These are phyloP conservation scores for Rhizoclosmatium globosum DNA, from an alignment of 192 early-diverging fungal species.

Conservation along the genomic window DNA sequence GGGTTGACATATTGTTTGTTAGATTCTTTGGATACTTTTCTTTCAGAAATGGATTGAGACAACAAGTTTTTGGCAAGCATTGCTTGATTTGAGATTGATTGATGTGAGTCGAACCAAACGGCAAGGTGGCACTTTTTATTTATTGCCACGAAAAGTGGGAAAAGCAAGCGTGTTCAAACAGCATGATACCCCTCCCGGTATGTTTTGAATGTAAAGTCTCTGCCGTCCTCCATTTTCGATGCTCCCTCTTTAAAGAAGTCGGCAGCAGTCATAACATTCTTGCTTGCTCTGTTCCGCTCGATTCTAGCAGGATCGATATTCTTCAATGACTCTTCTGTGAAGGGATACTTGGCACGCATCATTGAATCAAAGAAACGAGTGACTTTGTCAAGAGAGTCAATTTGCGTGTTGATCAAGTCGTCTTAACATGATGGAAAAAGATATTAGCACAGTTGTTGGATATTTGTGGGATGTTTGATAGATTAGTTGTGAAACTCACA, in stretches of 20 bases:
- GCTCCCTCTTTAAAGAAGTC: not conserved
- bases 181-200: not conserved
- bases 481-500: conserved; percentile 1
- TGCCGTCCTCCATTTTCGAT: not conserved
- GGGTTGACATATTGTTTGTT: not conserved
- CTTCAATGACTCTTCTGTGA: not conserved
- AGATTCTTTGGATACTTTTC: no score
- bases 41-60: no score
- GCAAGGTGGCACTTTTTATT: no score
- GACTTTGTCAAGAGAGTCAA: not conserved
- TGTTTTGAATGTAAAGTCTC: not conserved
- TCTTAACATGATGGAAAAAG: not conserved
- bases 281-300: not conserved
- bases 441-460: not conserved
- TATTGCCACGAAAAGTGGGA: no score
- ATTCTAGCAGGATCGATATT: not conserved
- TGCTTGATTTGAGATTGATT: no score
- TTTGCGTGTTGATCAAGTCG: not conserved
- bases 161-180: no score
- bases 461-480: not conserved
- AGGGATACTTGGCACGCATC: not conserved
- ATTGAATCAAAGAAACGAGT: not conserved
- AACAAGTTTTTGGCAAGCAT: no score
- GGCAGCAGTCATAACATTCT: not conserved
- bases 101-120: no score